Conservation (phyloP, 1,139 yeast species). For the Arxiozyma heterogenica region DNA sequence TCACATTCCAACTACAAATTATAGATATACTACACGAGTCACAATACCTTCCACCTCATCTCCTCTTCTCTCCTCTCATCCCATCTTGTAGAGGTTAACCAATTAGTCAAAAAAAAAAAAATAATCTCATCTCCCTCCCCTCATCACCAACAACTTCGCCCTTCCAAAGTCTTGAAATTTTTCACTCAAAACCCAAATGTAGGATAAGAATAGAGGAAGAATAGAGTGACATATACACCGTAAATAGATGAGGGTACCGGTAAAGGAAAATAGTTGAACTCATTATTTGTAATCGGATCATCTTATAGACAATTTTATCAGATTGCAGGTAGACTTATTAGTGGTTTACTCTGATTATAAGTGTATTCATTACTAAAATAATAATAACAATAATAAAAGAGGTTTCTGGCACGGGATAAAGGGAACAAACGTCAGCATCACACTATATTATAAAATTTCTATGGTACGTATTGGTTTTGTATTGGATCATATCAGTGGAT, state of each 20-base stretch:
- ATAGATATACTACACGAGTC: too few relatives aligned
- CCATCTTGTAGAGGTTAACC: too few relatives aligned
- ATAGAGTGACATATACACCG: neutral
- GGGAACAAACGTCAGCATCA: neutral
- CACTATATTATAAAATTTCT: neutral
- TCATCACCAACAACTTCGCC: neutral
- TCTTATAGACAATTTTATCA: too few relatives aligned
- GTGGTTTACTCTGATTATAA: too few relatives aligned
- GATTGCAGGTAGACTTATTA: too few relatives aligned
- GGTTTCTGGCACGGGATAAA: neutral
- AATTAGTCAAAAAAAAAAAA: neutral
- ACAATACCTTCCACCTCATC: too few relatives aligned
- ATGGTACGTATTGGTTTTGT: slow-evolving; percentile 30
- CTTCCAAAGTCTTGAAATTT: neutral
- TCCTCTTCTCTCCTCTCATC: too few relatives aligned
- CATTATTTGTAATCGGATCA: too few relatives aligned
- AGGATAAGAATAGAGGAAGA: neutral
- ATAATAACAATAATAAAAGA: too few relatives aligned
- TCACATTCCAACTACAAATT: too few relatives aligned
- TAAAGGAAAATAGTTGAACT: too few relatives aligned
- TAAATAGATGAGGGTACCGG: neutral
- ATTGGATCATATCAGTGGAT: slow-evolving; percentile 27
- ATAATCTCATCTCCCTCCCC: neutral
- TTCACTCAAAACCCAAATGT: neutral
- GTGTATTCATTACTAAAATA: too few relatives aligned